Evolutionary conservation across 352 stramenopile species (phyloP).

Genomic region (Plasmopara viticola): DNA sequence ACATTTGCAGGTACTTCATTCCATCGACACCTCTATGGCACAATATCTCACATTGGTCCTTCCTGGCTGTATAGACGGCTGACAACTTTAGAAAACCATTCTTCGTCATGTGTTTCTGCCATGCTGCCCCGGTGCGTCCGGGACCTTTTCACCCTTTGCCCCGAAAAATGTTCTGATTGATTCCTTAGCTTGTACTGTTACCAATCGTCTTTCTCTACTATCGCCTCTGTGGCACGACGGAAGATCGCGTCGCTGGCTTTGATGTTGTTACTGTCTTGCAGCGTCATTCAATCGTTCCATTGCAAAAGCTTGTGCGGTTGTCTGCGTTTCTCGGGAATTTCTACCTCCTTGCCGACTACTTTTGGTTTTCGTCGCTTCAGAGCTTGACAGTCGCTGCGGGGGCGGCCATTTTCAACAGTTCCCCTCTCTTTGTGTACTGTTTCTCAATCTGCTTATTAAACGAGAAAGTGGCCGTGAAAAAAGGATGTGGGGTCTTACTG

Average conservation of each 20-base stretch:
- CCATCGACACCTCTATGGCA: neutral
- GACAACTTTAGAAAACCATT: constrained; percentile 34
- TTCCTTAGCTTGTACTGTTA: constrained; percentile 10
- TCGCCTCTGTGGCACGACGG: constrained; percentile 14
- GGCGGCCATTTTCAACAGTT: constrained; percentile 53
- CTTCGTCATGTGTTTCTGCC: constrained; percentile 51
- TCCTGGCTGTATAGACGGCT: constrained; percentile 3
- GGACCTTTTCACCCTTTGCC: neutral
- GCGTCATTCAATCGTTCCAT: constrained; percentile 35
- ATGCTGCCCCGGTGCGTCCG: constrained; percentile 25
- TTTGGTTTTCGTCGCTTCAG: constrained; percentile 47
- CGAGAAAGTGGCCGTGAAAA: constrained; percentile 31
- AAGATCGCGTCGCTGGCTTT: constrained; percentile 13
- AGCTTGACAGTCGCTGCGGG: constrained; percentile 41
- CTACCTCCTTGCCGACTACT: constrained; percentile 41
- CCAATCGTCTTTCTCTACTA: constrained; percentile 29
- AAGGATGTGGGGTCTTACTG: constrained; percentile 36
- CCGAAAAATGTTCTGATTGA: neutral
- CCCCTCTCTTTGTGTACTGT: constrained; percentile 60
- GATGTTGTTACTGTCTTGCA: constrained; percentile 19
- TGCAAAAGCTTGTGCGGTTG: constrained; percentile 25
- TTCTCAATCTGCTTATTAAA: constrained; percentile 57
- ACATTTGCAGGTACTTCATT: constrained; percentile 18
- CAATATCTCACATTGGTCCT: neutral
- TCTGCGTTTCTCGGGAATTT: constrained; percentile 39